phyloP scores from a whole-genome alignment of 805 yeast species.

The Tetrapisispora nanseiensis region DNA sequence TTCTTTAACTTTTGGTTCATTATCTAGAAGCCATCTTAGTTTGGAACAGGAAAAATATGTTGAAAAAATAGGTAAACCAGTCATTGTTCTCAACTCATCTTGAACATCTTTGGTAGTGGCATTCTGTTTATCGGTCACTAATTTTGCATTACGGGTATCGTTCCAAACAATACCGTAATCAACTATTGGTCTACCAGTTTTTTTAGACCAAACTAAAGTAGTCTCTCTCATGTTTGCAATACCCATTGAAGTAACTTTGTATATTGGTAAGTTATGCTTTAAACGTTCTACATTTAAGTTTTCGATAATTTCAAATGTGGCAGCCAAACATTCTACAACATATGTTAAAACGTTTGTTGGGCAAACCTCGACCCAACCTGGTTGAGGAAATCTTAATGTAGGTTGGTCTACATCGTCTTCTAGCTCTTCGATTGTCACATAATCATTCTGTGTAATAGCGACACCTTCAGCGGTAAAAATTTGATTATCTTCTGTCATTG shows the following conservation, averaged over 20 bases:
- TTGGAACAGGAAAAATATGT: conserved; percentile 90
- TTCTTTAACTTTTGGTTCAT: conserved; percentile 53
- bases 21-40: conserved; percentile 80
- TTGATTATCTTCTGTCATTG: conserved; percentile 25
- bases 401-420: conserved; percentile 41
- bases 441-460: conserved; percentile 49
- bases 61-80: conserved; percentile 74
- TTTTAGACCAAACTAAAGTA: conserved; percentile 75
- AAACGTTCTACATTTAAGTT: conserved; percentile 43
- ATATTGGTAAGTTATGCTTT: conserved; percentile 39
- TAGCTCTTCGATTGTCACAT: conserved; percentile 53
- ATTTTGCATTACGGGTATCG: conserved; percentile 74
- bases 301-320: conserved; percentile 48
- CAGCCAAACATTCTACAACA: conserved; percentile 69
- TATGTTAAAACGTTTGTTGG: conserved; percentile 67
- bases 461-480: conserved; percentile 69
- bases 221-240: conserved; percentile 96
- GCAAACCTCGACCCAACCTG: conserved; percentile 93
- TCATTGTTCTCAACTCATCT: conserved; percentile 47
- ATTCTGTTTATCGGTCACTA: conserved; percentile 53
- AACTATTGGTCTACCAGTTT: conserved; percentile 72
- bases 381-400: conserved; percentile 66
- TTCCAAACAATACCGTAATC: conserved; percentile 91
- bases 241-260: conserved; percentile 65
- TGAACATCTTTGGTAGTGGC: conserved; percentile 46